Evolutionary conservation across 192 early-diverging fungal species (phyloP).

Genomic region (Geosiphon pyriformis): DNA sequence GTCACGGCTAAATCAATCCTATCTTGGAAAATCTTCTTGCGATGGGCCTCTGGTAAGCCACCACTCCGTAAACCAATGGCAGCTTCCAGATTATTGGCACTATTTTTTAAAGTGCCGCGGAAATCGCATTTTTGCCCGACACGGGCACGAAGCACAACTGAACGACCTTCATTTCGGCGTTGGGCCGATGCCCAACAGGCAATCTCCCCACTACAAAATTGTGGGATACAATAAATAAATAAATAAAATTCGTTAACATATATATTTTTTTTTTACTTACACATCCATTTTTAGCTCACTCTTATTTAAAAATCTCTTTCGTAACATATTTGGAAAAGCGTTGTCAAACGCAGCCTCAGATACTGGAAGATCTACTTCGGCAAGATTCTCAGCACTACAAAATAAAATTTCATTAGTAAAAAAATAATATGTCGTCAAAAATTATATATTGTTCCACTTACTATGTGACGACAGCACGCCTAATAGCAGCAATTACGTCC

Average conservation of each 20-base stretch:
- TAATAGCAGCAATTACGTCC: slow-evolving; percentile 16
- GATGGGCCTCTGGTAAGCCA: slow-evolving; percentile 17
- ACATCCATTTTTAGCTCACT: slow-evolving; percentile 24
- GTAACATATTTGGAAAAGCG: slow-evolving; percentile 23
- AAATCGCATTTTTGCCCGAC: slow-evolving; percentile 27
- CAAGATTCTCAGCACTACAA: slow-evolving; percentile 23
- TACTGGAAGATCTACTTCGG: slow-evolving; percentile 15
- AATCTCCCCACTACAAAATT: slow-evolving; percentile 26
- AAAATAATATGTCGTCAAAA: slow-evolving; percentile 10
- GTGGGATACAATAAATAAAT: neutral
- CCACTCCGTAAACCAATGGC: slow-evolving; percentile 20
- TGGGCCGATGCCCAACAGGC: slow-evolving; percentile 14
- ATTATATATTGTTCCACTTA: slow-evolving; percentile 17
- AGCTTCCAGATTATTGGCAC: slow-evolving; percentile 21
- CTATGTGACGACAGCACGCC: slow-evolving; percentile 24
- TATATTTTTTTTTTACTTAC: slow-evolving; percentile 24
- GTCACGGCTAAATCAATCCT: slow-evolving; percentile 21
- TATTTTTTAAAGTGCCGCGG: slow-evolving; percentile 25
- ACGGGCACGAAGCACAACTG: slow-evolving; percentile 8
- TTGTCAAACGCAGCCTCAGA: slow-evolving; percentile 25
- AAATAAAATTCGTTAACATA: neutral
- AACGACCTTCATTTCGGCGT: slow-evolving; percentile 22
- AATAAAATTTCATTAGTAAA: slow-evolving; percentile 1
- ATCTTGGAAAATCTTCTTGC: slow-evolving; percentile 24
- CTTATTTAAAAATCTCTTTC: slow-evolving; percentile 22